Evolutionary conservation across 345 rosid species (phyloP), one percentile per base, ranked within the genome.

Genomic region (Geranium rotundifolium): DNA sequence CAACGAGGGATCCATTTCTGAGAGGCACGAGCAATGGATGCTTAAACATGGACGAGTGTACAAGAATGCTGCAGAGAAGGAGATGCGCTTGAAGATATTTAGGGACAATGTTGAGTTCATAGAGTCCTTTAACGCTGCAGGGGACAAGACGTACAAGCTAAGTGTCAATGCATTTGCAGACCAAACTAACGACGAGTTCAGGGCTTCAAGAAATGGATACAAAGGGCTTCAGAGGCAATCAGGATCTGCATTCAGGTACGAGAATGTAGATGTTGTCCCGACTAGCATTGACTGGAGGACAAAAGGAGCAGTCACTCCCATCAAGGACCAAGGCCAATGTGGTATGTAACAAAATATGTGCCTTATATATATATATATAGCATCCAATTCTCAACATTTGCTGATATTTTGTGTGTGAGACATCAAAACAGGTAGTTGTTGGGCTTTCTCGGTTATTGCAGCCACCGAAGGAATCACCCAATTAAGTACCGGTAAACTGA

Each of bases 261-360:
- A 55, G 80, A 82, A 0, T 54, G 59, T 13, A 59, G 54, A 41
- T 63, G 77, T 68, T 82, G 79, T 19, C 27, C 27, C 27, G 27
- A 23, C 27, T 23, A 23, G 27, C 27, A 23, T 23, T 23, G 27
- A 23, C 27, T 23, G 27, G 27, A 23, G 27, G 27, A 23, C 27
- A 23, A 23, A 23, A 23, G 27, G 27, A 23, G 27, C 75, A 82
- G 84, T 82, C 27, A 75, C 74, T 20, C 54, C 74, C 18, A 62
- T 82, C 19, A 79, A 79, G 65, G 50, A 71, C 71, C 86, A 82
- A 71, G 74, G 76, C 17, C 67, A 57, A 9, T 77, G 86, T 39
- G 86, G 84, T 79, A 66, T 23, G 27, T 23, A 60, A 23, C 19
- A 17, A 17, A 16, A 17, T 55, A 20, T 14, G 19, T 16, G 3